Percentiles rank a stretch among this genome's conserved stretches.
These are phyloP conservation scores for Exophiala aquamarina DNA, from an alignment of 2,329 filamentous ascomycete genomes.

Conservation along the genomic window DNA sequence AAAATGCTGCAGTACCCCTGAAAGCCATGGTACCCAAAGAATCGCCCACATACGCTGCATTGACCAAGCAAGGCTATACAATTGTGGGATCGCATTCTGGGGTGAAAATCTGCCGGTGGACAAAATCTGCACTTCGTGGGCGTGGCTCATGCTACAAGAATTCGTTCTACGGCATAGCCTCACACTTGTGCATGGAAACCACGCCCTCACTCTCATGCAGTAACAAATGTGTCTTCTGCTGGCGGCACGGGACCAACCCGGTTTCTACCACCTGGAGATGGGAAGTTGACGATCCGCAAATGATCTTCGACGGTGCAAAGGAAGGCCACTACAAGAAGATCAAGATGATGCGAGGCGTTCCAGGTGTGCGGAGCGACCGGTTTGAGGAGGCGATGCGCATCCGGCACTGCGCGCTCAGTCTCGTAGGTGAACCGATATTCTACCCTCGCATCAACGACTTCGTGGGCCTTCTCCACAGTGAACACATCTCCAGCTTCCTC, in stretches of 20 bases:
- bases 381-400: conserved; percentile 93
- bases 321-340: conserved; percentile 95
- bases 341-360: conserved; percentile 92
- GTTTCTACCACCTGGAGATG: conserved; percentile 97
- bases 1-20: conserved; percentile 41
- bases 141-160: conserved; percentile 97
- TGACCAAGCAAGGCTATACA: conserved; percentile 95
- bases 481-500: conserved; percentile 88
- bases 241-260: conserved; percentile 95
- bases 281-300: conserved; percentile 85
- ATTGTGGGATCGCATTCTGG: conserved; percentile 95
- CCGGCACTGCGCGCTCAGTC: conserved; percentile 83
- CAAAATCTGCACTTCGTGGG: conserved; percentile 90
- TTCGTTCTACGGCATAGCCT: conserved; percentile 95
- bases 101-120: conserved; percentile 98
- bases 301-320: conserved; percentile 89
- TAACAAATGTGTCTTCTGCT: conserved; percentile 99
- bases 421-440: conserved; percentile 98
- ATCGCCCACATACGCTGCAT: conserved; percentile 81
- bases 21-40: conserved; percentile 95
- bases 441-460: conserved; percentile 98
- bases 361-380: conserved; percentile 85
- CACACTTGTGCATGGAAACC: conserved; percentile 97
- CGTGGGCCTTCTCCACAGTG: conserved; percentile 74
- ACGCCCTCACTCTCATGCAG: conserved; percentile 93